Conservation (phyloP, 768 basidiomycete species). For the Kwoniella shandongensis region DNA sequence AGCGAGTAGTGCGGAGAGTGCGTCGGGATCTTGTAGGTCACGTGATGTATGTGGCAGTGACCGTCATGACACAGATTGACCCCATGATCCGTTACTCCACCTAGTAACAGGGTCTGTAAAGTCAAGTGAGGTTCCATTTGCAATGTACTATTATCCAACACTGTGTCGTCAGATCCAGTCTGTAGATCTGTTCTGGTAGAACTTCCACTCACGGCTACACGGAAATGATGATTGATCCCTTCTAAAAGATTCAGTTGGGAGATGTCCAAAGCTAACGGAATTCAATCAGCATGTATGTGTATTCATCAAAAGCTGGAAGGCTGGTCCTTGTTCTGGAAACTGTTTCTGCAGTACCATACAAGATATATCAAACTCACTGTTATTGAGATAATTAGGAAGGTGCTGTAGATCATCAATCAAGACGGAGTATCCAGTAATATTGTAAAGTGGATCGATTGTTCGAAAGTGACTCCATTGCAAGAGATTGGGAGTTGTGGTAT, state of each 20-base stretch:
- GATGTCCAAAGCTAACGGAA: constrained; percentile 11
- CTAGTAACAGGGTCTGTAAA: constrained; percentile 32
- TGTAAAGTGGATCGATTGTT: neutral
- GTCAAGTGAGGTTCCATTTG: constrained; percentile 38
- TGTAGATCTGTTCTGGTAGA: neutral
- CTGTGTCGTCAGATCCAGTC: neutral
- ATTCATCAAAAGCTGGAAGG: neutral
- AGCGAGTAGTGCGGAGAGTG: too few species aligned
- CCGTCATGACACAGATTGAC: too few species aligned
- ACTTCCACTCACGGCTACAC: constrained; percentile 46
- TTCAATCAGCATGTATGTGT: neutral
- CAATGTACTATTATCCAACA: constrained; percentile 25
- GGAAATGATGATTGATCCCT: constrained; percentile 36
- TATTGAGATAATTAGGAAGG: constrained; percentile 9
- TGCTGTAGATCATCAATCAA: constrained; percentile 39
- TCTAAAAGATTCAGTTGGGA: constrained; percentile 2
- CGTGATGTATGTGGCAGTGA: too few species aligned
- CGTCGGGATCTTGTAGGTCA: too few species aligned
- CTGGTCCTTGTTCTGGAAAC: neutral
- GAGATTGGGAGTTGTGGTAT: constrained; percentile 13
- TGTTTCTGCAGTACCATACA: neutral
- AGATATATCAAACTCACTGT: constrained; percentile 15
- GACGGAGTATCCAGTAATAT: constrained; percentile 30
- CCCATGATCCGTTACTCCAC: constrained; percentile 20
- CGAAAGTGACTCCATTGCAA: constrained; percentile 13